Conservation (phyloP, 2,329 filamentous ascomycete species). For the Lanzia echinophila region DNA sequence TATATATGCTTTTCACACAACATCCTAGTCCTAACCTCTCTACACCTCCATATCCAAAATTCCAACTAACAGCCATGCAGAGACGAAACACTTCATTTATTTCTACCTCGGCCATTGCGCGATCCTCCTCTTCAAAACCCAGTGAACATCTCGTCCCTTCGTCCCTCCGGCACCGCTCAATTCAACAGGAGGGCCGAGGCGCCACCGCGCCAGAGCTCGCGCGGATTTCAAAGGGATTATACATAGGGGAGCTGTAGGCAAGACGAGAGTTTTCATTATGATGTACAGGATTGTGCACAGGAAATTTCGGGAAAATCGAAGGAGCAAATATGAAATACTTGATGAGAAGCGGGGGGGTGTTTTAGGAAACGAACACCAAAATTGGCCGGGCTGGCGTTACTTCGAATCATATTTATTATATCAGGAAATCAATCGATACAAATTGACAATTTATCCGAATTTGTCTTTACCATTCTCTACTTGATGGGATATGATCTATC, state of each 20-base stretch:
- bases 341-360: slow-evolving; percentile 1
- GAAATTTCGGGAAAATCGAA: neutral
- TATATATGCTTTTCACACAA: neutral
- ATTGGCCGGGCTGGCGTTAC: slow-evolving; percentile 6
- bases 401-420: slow-evolving; percentile 2
- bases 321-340: neutral
- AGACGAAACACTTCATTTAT: slow-evolving; percentile 99
- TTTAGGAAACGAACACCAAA: slow-evolving; percentile 7
- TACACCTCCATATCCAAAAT: neutral
- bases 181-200: neutral
- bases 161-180: neutral
- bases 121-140: slow-evolving; percentile 97
- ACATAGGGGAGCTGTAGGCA: neutral
- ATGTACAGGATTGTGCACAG: neutral
- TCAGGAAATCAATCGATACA: neutral
- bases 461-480: too few species aligned
- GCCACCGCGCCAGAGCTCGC: neutral
- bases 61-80: slow-evolving; percentile 30
- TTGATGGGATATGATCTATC: too few species aligned
- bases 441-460: neutral
- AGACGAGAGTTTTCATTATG: neutral
- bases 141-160: slow-evolving; percentile 46
- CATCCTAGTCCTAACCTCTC: neutral
- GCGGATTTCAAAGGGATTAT: neutral
- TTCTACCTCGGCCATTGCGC: slow-evolving; percentile 99